Evolutionary conservation across 352 stramenopile genomes (phyloP), one percentile per base, ranked within the genome.

Genomic region (Peronospora farinosa): DNA sequence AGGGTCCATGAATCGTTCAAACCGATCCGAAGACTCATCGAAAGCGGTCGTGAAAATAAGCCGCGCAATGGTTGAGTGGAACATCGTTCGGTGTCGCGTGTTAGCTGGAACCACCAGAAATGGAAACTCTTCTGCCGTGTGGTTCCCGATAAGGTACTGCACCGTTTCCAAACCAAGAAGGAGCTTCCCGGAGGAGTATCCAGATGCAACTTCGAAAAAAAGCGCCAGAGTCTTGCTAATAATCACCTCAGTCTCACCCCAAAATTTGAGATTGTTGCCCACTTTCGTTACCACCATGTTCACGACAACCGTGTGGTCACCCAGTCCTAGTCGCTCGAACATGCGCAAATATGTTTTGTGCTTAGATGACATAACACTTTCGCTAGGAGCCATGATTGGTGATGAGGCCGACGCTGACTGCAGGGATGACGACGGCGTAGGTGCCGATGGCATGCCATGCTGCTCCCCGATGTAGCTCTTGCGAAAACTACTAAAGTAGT

Each of bases 281-380:
- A 99, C 87, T 75, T 99, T 98, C 28, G 92, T 98, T 21, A 98
- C 89, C 58, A 99, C 97, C 59, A 98, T 96, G 71, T 98, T 98
- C 47, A 97, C 94, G 15, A 99, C 94, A 37, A 92, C 76, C 28
- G 90, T 97, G 71, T 98, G 95, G 67, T 98, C 95, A 7, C 95
- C 95, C 65, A 98, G 86, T 42, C 91, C 95, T 74, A 99, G 89
- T 46, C 92, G 82, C 48, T 98, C 95, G 66, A 98, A 99, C 86
- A 99, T 98, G 47, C 92, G 84, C 67, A 96, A 72, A 67, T 98
- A 98, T 35, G 96, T 83, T 72, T 97, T 97, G 79, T 95, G 82
- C 61, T 98, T 98, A 15, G 74, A 89, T 7, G 88, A 95, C 40
- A 90, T 76, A n/a, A 63, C 54, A 23, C 54, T 80, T 54, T 78